Evolutionary conservation across 768 basidiomycete species (phyloP).

Genomic region (Agaricus blazei): DNA sequence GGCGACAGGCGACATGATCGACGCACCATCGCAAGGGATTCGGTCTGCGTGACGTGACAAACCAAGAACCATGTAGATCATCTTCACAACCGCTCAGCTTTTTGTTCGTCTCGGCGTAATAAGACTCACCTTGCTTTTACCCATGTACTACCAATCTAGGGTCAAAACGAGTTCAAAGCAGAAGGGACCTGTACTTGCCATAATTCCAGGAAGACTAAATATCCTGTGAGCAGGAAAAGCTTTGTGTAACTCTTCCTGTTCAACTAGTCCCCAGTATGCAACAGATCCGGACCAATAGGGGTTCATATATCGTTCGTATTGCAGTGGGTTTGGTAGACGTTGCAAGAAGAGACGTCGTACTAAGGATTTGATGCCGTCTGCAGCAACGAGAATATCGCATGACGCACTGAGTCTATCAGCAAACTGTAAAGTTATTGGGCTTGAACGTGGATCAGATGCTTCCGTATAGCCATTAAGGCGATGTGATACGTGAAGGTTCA

Average conservation of each 20-base stretch:
- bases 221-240: conserved; percentile 19
- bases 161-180: not conserved
- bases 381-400: conserved; percentile 32
- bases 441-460: not conserved
- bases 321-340: not conserved
- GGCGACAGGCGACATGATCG: too few species aligned
- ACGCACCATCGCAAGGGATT: too few species aligned
- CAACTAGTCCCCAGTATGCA: conserved; percentile 30
- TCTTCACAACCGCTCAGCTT: too few species aligned
- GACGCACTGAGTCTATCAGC: conserved; percentile 18
- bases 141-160: conserved; percentile 13
- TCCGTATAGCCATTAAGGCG: conserved; percentile 45
- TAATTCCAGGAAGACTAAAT: conserved; percentile 13
- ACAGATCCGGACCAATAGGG: conserved; percentile 31
- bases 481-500: conserved; percentile 40
- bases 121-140: conserved; percentile 17
- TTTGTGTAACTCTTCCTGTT: conserved; percentile 17
- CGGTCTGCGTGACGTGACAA: too few species aligned
- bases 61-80: too few species aligned
- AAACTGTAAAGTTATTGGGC: conserved; percentile 20
- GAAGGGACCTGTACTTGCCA: conserved; percentile 1
- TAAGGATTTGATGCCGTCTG: conserved; percentile 17
- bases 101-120: not conserved
- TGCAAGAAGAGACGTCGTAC: conserved; percentile 12
- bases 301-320: conserved; percentile 16